phyloP scores from a whole-genome alignment of 768 basidiomycete genomes.

The Russula abietina region DNA sequence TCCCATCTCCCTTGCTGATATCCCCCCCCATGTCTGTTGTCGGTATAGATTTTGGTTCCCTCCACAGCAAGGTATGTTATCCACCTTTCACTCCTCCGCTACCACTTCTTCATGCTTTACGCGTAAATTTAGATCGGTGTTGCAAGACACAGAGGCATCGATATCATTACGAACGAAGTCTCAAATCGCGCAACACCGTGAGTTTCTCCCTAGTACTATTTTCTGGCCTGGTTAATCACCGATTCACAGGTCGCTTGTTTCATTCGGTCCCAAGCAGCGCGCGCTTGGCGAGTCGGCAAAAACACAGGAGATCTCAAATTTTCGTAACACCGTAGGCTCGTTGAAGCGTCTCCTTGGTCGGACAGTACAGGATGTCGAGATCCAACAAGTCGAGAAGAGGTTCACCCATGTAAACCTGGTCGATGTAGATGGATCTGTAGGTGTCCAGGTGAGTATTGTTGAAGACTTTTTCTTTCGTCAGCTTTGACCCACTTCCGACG shows the following conservation, averaged over 20 bases:
- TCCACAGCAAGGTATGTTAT: conserved; percentile 71
- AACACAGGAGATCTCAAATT: conserved; percentile 96
- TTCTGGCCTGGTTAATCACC: not conserved
- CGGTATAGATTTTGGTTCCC: conserved; percentile 88
- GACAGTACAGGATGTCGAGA: conserved; percentile 70
- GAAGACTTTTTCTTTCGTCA: conserved; percentile 9
- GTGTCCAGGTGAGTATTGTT: conserved; percentile 62
- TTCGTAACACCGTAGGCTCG: conserved; percentile 92
- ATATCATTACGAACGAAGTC: conserved; percentile 97
- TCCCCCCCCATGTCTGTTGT: conserved; percentile 73
- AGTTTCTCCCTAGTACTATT: conserved; percentile 33
- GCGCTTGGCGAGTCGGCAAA: conserved; percentile 93
- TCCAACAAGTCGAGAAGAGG: conserved; percentile 80
- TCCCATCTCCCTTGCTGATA: not conserved
- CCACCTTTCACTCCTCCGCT: not conserved
- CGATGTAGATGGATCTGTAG: conserved; percentile 78
- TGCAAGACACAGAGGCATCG: conserved; percentile 91
- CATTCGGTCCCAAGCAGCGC: conserved; percentile 88
- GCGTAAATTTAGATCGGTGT: conserved; percentile 71
- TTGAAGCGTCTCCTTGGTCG: conserved; percentile 89
- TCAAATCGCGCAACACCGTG: conserved; percentile 96
- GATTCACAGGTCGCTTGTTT: conserved; percentile 74
- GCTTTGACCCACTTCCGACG: conserved; percentile 18
- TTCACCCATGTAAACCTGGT: conserved; percentile 84
- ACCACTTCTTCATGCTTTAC: conserved; percentile 7